Base-by-base conservation (phyloP, 257 asterid genomes). In the Solanum tarijense region DNA sequence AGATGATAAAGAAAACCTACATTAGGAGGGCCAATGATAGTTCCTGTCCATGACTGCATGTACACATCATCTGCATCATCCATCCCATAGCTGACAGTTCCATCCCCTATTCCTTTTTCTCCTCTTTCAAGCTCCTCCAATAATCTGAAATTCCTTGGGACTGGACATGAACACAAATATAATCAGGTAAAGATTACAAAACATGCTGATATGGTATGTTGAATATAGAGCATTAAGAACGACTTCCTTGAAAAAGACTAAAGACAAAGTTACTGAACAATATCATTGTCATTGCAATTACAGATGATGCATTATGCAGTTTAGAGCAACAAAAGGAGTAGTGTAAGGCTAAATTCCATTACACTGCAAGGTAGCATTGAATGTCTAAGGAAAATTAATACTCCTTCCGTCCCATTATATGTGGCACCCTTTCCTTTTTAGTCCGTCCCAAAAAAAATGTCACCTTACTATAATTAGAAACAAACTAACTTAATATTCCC, bases 1-100 rank as follows among this genome's bases (percentile, higher is more conserved):
- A 52, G 16, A 27, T 35, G 32, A 43, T 34, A 23, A 43, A 83
- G 43, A 75, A 66, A 86, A 87, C 98, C 86, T 85, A 95, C 98
- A 89, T 95, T 95, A 83, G 97, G 96, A 87, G 98, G 98, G 84
- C 98, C 98, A 78, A 95, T 93, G 87, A 95, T 93, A 82, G 98
- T 95, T 89, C 98, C 98, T 4, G 98, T 95, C 98, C 98, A 95
- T 14, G 98, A 95, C 86, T 94, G 96, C 98, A 95, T 94, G 94
- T 88, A 94, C 41, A 95, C 92, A 87, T 95, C 98, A 88, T 95
- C 98, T 2, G 96, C 94, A 84, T 93, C 98, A 84, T 95, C 98
- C 98, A 95, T 95, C 52, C 98, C 98, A 29, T 94, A 95, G 93
- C 98, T 95, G 85, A 95, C 98, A 31, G 96, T 95, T 91, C 98